Evolutionary conservation across 441 rosid genomes (phyloP), one percentile per base, ranked within the genome.

Genomic region (Eruca vesicaria): DNA sequence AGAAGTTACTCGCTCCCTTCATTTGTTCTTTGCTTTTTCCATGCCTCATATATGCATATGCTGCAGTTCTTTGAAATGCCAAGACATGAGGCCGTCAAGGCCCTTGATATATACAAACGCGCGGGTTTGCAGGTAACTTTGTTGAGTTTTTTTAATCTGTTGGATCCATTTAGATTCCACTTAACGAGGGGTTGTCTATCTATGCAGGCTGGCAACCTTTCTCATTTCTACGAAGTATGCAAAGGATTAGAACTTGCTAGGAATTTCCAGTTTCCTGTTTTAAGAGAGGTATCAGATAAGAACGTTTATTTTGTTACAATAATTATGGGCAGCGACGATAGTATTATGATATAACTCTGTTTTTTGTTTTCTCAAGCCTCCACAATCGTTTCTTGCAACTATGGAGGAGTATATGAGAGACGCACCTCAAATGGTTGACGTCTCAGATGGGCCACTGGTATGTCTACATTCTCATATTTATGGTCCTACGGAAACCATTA

Each of bases 61-160:
- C 71, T 89, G 78, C 90, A 95, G 97, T 93, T 93, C 79, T 95
- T 95, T 86, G 99, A 93, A 89, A 95, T 95, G 99, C 98, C 99
- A 59, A 89, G 97, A 64, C 99, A 95, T 71, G 99, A 95, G 80
- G 99, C 99, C 72, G 20, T 90, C 62, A 89, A 83, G 78, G 98
- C 98, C 74, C 95, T 95, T 72, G 97, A 91, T 18, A 81, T 89
- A 76, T 95, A 95, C 86, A 93, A 86, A 82, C 88, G 91, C 50
- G 99, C 99, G 14, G 97, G 97, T 41, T 86, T 82, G 85, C 99
- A 93, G 99, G 99, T 95, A 75, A 77, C 63, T 64, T 60, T 48
- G 15, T 59, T 71, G 31, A 12, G 10, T 41, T 38, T 15, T 19
- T 21, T 16, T 7, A 15, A 20, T 48, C 31, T 61, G 28, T 59